Conservation (phyloP, 345 rosid genomes). For the Acer campestre region DNA sequence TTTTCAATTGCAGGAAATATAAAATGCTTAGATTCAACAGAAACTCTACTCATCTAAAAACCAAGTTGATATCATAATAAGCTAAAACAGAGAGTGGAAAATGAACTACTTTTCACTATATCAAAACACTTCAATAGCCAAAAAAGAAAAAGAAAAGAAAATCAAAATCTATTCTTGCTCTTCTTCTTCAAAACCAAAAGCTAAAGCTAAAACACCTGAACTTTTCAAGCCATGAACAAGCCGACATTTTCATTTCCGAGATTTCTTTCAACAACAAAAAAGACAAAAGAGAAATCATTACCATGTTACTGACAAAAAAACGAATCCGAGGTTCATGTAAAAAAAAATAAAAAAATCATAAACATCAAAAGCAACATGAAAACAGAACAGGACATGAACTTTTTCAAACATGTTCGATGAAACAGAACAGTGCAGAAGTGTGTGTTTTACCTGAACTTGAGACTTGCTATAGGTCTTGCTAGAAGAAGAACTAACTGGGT, state of each 20-base stretch:
- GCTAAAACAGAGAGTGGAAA: neutral
- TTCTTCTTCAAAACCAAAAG: neutral
- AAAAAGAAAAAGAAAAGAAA: neutral
- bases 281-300: neutral
- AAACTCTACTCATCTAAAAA: slow-evolving; percentile 3
- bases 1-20: neutral
- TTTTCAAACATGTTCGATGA: neutral
- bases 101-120: neutral
- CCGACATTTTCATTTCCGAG: slow-evolving; percentile 1
- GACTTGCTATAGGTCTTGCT: neutral
- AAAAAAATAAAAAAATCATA: neutral
- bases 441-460: neutral
- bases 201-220: neutral
- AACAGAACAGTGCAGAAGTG: neutral
- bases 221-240: neutral
- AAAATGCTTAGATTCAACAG: neutral
- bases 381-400: neutral
- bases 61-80: neutral
- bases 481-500: no score
- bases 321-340: neutral
- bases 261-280: neutral
- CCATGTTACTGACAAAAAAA: neutral
- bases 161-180: neutral
- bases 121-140: neutral
- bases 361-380: neutral